Percentiles rank a stretch among this genome's conserved stretches.
Evolutionary conservation across 306 rosid species (phyloP).

Genomic region (Heteromeles arbutifolia): DNA sequence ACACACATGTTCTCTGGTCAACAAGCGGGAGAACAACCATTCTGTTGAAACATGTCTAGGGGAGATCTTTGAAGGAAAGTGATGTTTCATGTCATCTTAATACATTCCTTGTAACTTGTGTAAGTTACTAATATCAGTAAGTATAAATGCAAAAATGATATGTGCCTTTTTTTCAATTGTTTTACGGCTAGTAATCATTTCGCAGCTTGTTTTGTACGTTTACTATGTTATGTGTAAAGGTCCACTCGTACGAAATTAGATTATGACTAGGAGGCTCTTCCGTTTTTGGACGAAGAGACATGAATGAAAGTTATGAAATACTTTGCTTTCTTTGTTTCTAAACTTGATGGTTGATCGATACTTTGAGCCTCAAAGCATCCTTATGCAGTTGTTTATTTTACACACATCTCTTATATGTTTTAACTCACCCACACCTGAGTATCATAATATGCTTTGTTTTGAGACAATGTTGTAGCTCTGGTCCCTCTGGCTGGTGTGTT

Average conservation of each 20-base stretch:
- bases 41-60: conserved; percentile 26
- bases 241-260: neutral
- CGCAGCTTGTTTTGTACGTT: neutral
- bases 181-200: neutral
- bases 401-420: neutral
- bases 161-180: neutral
- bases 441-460: neutral
- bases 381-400: no score
- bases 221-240: neutral
- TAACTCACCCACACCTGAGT: neutral
- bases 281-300: neutral
- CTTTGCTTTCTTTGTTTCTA: no score
- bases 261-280: neutral
- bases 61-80: conserved; percentile 35
- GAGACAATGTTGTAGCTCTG: neutral
- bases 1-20: conserved; percentile 31
- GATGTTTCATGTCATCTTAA: conserved; percentile 4
- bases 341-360: no score
- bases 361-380: neutral
- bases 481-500: neutral
- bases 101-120: conserved; percentile 22
- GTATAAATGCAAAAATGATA: conserved; percentile 4
- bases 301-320: neutral
- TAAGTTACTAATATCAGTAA: neutral
- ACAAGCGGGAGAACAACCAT: conserved; percentile 21